Base-by-base conservation (phyloP, 192 early-diverging fungal genomes). In the Coemansia umbellata region DNA sequence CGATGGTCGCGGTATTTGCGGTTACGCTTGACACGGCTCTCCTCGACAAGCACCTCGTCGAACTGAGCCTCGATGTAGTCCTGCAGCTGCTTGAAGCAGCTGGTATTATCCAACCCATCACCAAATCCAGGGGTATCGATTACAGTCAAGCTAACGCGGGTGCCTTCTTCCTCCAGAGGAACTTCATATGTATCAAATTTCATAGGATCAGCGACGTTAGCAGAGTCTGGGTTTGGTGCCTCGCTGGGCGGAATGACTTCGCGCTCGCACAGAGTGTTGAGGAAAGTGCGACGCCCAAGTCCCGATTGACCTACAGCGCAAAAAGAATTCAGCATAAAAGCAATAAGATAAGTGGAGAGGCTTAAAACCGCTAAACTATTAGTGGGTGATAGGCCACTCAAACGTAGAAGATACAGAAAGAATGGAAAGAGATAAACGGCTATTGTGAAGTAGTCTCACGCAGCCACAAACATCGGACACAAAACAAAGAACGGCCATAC, bases 121-220 rank as follows among this genome's bases (percentile, higher is more conserved):
- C 96, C 96, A 74, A 97, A 98, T 30, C 95, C 96, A 36, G 96
- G 94, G 23, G 96, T 97, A 78, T 99, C 96, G 31, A 99, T 89
- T 50, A 99, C 88, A 5, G 92, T 96, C 47, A 99, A 82, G 41
- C 91, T 85, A 47, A 99, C 88, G 70, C 91, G 91, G 56, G 92
- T 87, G 68, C 94, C 94, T 66, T 99, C 93, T 78, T 97, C 94
- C 67, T 97, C 92, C 60, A 97, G 82, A 49, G 94, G 92, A 62
- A 91, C 91, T 15, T 91, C 90, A 40, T 88, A 82, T 32, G 93
- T 91, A 63, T 85, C 84, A 55, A 97, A 94, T 28, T 74, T 79
- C 71, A 95, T 91, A n/a, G 92, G 91, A 63, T 91, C 88, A 32
- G 87, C 85, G n/a, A 83, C 71, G 35, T 89, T 84, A 24, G 91